A percentile compares a stretch with the other conserved stretches of the same genome.
Conservation (phyloP, 768 basidiomycete species). For the Agaricus blazei region DNA sequence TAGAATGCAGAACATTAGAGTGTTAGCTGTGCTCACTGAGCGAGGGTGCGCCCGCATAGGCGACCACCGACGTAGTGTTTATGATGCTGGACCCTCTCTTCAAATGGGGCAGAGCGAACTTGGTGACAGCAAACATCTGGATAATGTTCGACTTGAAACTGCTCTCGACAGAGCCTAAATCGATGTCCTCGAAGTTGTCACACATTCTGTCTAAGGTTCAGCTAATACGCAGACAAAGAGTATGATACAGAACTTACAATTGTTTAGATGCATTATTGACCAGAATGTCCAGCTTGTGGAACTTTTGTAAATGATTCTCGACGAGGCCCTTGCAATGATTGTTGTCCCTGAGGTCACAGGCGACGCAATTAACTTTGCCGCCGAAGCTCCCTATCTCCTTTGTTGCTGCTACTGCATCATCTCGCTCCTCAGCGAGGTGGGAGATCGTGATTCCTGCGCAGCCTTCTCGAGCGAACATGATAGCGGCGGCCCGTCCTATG, state of each 20-base stretch:
- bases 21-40: constrained; percentile 17
- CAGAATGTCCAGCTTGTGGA: constrained; percentile 45
- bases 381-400: constrained; percentile 37
- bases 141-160: constrained; percentile 56
- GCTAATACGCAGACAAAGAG: background rate
- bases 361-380: constrained; percentile 28
- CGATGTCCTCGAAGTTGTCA: constrained; percentile 41
- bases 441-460: constrained; percentile 44
- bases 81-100: constrained; percentile 55
- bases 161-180: constrained; percentile 47
- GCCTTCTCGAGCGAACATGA: constrained; percentile 49
- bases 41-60: constrained; percentile 32
- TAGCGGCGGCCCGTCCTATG: constrained; percentile 46
- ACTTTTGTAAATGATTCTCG: constrained; percentile 40
- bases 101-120: constrained; percentile 53
- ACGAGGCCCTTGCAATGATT: constrained; percentile 38
- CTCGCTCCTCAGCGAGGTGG: constrained; percentile 50
- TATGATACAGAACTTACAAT: constrained; percentile 16
- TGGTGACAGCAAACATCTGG: constrained; percentile 53
- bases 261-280: constrained; percentile 59
- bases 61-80: constrained; percentile 57
- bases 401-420: constrained; percentile 48
- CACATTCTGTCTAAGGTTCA: constrained; percentile 26
- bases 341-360: constrained; percentile 39
- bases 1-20: constrained; percentile 8